Evolutionary conservation across 2,329 filamentous ascomycete species (phyloP), one percentile per base, ranked within the genome.

Genomic region (Cladorrhinum sp.): DNA sequence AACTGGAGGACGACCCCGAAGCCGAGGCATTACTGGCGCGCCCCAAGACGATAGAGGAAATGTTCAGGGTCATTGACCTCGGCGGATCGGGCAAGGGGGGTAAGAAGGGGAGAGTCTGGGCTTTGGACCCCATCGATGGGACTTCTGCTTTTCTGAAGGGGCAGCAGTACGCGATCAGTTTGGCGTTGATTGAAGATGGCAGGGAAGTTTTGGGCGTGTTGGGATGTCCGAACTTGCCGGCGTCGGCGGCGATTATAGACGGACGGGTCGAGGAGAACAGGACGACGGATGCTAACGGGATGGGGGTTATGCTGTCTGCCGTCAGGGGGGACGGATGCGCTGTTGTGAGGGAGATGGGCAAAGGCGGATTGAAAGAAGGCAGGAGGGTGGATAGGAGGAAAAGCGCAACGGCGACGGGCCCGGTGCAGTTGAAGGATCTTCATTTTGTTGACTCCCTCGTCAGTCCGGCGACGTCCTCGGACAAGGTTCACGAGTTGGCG

Each of bases 121-220:
- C 94, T 46, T 87, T 99, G 60, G 95, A 99, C 76, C 95, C 95
- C 62, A 97, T 99, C 65, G 95, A 99, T 75, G 95, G 95, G 67
- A 99, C 95, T 58, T 96, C 97, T 79, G 96, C 95, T 28, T 99
- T 99, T 79, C 81, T 99, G 63, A 86, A 96, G 64, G 95, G 95
- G 57, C 96, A 93, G 42, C 95, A 99, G 79, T 99, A 99, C 73
- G 96, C 95, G 59, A 92, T 99, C 58, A 97, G 94, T 73, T 84
- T 99, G 4, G 95, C 86, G 36, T 81, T 99, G 69, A 89, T 99
- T 78, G 90, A 96, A 26, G 92, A 98, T 71, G 95, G 94, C 57
- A 86, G 96, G 69, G 92, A 98, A 70, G 92, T 93, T 74, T 91
- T 97, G 64, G 95, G 95, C 67, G 95, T 96, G 51, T 85, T 99